Evolutionary conservation across 2,329 filamentous ascomycete species (phyloP).

Genomic region (Pseudomassariella vexata): DNA sequence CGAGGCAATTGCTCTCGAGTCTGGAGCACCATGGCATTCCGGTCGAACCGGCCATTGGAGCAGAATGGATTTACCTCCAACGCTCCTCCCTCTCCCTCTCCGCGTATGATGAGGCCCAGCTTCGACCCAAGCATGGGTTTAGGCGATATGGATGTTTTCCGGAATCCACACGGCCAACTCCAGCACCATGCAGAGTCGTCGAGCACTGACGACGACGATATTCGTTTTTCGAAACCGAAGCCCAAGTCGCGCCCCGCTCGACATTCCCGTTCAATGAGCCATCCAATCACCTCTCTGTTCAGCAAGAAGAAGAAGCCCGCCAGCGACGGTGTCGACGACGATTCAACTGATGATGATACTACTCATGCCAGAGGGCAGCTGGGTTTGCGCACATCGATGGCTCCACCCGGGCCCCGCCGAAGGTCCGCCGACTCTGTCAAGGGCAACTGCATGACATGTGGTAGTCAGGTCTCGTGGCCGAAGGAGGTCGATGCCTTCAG

Average conservation of each 20-base stretch:
- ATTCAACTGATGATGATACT: conserved; percentile 40
- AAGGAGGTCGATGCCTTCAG: conserved; percentile 67
- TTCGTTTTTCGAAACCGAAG: conserved; percentile 15
- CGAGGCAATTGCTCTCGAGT: too few species aligned
- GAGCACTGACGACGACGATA: conserved; percentile 28
- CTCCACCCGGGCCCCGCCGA: conserved; percentile 19
- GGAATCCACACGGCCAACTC: conserved; percentile 14
- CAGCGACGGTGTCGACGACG: conserved; percentile 32
- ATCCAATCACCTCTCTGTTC: conserved; percentile 72
- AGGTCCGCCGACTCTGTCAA: conserved; percentile 49
- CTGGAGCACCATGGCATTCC: conserved; percentile 5
- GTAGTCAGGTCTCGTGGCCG: conserved; percentile 74
- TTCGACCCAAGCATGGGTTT: conserved; percentile 19
- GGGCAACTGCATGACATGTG: conserved; percentile 82
- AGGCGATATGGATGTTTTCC: conserved; percentile 16
- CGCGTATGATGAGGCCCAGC: conserved; percentile 16
- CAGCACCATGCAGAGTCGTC: conserved; percentile 28
- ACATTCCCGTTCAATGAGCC: conserved; percentile 68
- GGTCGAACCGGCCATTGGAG: conserved; percentile 1
- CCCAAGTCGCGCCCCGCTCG: conserved; percentile 12
- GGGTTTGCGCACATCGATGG: conserved; percentile 23
- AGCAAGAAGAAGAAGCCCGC: conserved; percentile 40
- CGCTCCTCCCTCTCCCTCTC: conserved; percentile 5
- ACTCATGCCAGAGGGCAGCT: conserved; percentile 18
- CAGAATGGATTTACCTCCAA: conserved; percentile 1